phyloP scores from a whole-genome alignment of 1,284 basidiomycete species.

The Apiotrichum veenhuisii region DNA sequence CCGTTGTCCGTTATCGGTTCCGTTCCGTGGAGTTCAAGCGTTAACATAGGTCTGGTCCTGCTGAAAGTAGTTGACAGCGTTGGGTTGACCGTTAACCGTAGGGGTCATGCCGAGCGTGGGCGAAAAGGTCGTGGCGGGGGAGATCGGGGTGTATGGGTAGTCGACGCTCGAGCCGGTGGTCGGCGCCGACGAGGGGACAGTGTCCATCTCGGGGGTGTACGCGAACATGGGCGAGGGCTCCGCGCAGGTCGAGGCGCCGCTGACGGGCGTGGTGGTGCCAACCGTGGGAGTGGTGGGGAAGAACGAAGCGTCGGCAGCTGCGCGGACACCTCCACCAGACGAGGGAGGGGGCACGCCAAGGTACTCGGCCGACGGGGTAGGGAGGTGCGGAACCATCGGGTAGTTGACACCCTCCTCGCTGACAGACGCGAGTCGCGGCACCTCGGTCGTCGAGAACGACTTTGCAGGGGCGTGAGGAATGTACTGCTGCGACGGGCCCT shows the following conservation, averaged over 20 bases:
- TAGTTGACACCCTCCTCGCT: conserved; percentile 7
- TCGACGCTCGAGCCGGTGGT: conserved; percentile 8
- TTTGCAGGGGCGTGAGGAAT: conserved; percentile 9
- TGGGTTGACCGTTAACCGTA: not conserved
- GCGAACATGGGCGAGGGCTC: conserved; percentile 13
- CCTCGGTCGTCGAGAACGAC: conserved; percentile 16
- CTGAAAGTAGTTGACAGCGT: conserved; percentile 3
- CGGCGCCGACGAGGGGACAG: not conserved
- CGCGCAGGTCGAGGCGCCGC: not conserved
- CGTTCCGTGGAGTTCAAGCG: not conserved
- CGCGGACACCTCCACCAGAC: not conserved
- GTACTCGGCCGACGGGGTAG: conserved; percentile 13
- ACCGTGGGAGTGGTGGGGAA: not conserved
- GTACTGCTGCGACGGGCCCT: conserved; percentile 3
- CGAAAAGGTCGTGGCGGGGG: conserved; percentile 14
- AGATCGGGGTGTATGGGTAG: conserved; percentile 22
- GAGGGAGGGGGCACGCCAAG: conserved; percentile 8
- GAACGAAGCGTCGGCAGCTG: not conserved
- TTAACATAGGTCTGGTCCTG: conserved; percentile 2
- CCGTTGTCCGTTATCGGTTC: not conserved
- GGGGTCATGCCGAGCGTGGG: conserved; percentile 11
- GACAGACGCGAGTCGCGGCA: conserved; percentile 2
- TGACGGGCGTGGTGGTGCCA: not conserved
- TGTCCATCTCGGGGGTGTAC: conserved; percentile 10
- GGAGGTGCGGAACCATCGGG: conserved; percentile 10